Base-by-base conservation (phyloP, 139 green algal genomes). In the Chlamydomonas sphaeroides region DNA sequence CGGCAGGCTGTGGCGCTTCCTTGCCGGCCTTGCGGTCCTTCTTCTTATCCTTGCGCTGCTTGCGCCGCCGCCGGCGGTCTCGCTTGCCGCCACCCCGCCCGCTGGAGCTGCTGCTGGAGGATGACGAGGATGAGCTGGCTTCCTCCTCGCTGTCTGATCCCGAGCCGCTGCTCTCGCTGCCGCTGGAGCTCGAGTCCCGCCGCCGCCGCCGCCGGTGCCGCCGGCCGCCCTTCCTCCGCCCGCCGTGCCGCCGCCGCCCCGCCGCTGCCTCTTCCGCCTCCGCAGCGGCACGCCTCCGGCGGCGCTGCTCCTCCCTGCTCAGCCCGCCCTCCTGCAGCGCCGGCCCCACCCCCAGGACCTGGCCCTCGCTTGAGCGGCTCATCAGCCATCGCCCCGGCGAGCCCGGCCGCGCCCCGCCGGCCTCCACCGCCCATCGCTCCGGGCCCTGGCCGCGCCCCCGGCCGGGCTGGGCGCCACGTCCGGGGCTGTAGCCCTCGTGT, bases 381-480 rank as follows among this genome's bases (percentile, higher is more conserved):
- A 38, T 1, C 59, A 80, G 30, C 74, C 74, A 80, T 1, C n/a
- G 61, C 14, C 72, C 72, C 2, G 72, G 72, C 5, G 72, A 80
- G 3, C 56, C 56, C 56, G 56, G 56, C 56, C 18, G 10, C 6
- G 23, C 56, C 23, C 56, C 18, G 56, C 56, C 56, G 45, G 11
- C 45, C 11, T 10, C 45, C 14, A 10, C 45, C 14, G 10, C 45
- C 45, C 14, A 14, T 21, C 14, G 14, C 45, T 14, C 45, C 10
- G 10, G 14, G 45, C 45, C 45, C 53, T 62, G 53, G 21, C 53
- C 53, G 5, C 20, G 21, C 17, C 53, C 53, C 53, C 5, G 21
- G 11, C 53, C 53, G 20, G 21, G 21, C 53, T 17, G 20, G 53
- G 5, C 53, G 5, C 26, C 53, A 30, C 5, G 53, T 17, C 21